Evolutionary conservation across 1,284 basidiomycete genomes (phyloP), one percentile per base, ranked within the genome.

Genomic region (Moniliophthora roreri): DNA sequence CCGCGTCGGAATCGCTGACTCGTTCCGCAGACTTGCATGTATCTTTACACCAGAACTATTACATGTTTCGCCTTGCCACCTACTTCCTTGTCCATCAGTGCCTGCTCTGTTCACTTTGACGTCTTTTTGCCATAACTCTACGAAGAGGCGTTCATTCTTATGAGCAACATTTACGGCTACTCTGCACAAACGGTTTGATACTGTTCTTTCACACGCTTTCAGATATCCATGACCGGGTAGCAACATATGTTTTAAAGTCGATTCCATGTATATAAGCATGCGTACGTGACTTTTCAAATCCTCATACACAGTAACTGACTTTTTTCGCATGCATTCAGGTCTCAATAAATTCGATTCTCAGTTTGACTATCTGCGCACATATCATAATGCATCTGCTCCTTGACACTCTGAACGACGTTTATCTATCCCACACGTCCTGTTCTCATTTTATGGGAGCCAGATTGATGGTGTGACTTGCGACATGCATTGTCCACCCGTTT

Each of bases 401-500:
- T 78, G 77, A 91, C 89, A 92, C 89, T 92, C 89, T 91, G 89
- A 87, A 81, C 84, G 81, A 79, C 85, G 88, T 84, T 76, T 32
- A 32, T 6, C 58, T 65, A 54, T 64, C 58, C 65, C 65, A 89
- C 84, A 83, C 85, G 86, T 75, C 16, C 73, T 79, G 85, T 84
- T 81, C 88, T 91, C 87, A 92, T 92, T 92, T 91, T 89, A 89
- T 69, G 82, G 76, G 87, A 92, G 88, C 88, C 71, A 89, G 60
- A 89, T 57, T 48, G 59, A 77, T 26, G 54, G 26, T 36, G 51
- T 3, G 23, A 46, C 37, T 4, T 26, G 35, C n/a, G 20, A 18
- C 48, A 21, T 52, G 37, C 20, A 37, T 42, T 39, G 60, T 60
- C 26, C 18, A 21, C 40, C 61, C 67, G 60, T 58, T 55, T 63